A percentile compares a stretch with the other conserved stretches of the same genome.
Conservation (phyloP, 768 basidiomycete genomes). For the Pleurotus salmoneostramineus region DNA sequence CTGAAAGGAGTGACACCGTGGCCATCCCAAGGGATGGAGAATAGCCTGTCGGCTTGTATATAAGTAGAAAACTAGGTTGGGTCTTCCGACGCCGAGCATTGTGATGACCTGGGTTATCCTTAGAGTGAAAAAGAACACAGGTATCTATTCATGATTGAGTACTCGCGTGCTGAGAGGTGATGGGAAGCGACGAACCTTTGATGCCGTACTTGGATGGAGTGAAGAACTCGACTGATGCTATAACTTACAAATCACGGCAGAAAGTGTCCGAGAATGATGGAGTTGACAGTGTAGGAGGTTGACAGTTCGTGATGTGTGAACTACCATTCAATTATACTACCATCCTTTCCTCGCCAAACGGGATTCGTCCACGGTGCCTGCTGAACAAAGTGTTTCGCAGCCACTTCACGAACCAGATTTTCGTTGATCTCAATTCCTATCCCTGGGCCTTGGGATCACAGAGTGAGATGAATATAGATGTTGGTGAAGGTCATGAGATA, state of each 20-base stretch:
- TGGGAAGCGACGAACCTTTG: too few relatives aligned
- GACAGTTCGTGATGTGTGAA: neutral
- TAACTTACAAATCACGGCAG: too few relatives aligned
- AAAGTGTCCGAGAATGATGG: too few relatives aligned
- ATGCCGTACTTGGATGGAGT: too few relatives aligned
- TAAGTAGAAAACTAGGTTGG: too few relatives aligned
- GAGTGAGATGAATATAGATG: neutral
- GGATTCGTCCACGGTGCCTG: slow-evolving; percentile 51
- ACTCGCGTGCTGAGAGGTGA: too few relatives aligned
- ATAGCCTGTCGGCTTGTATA: too few relatives aligned
- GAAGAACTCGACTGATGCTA: too few relatives aligned
- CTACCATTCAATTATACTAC: slow-evolving; percentile 52
- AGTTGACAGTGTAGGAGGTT: neutral
- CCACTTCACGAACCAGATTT: slow-evolving; percentile 36
- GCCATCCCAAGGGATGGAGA: neutral
- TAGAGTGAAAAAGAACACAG: too few relatives aligned
- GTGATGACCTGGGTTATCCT: too few relatives aligned
- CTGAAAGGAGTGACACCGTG: neutral
- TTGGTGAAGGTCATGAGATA: neutral
- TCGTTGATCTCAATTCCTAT: slow-evolving; percentile 65
- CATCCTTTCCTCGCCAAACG: slow-evolving; percentile 53
- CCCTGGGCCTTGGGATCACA: slow-evolving; percentile 38
- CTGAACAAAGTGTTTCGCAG: slow-evolving; percentile 27
- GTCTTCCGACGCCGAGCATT: too few relatives aligned
- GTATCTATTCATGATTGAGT: too few relatives aligned